Evolutionary conservation across 2,329 filamentous ascomycete genomes (phyloP), one percentile per base, ranked within the genome.

Genomic region (Penicillium sp.): DNA sequence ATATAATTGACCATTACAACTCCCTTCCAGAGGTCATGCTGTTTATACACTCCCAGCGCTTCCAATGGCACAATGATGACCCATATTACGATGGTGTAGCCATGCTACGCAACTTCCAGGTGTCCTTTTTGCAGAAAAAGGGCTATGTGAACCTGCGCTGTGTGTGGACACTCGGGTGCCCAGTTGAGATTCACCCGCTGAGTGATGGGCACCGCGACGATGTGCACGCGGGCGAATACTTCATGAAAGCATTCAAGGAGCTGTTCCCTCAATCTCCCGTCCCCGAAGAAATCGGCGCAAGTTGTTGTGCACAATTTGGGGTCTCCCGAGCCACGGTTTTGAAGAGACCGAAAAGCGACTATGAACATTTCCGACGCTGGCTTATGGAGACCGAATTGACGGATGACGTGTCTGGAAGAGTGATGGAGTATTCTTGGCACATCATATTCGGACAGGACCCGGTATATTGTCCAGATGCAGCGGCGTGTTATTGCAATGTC

Each of bases 401-500:
- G 0, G 77, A 80, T 61, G 69, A 68, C 31, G 64, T 78, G 26
- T 76, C 73, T 46, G 77, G 77, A 3, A 62, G 77, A 16, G 71
- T 80, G 7, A 69, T 80, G 65, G 78, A 81, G 55, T 80, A 80
- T 60, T 75, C 74, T n/a, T 81, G 78, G 78, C 78, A 80, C 52
- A 78, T 82, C 51, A 78, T 82, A 9, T 82, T 82, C 55, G 78
- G 78, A 43, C 77, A 79, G 52, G 65, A 74, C 20, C 62, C 75
- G 6, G 73, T 84, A 1, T 74, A 83, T 55, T 87, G 83, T 54
- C 84, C 84, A 0, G 69, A 71, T 14, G 80, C 80, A 1, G 66
- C 72, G 37, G 76, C 79, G 7, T 86, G 83, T 61, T 86, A 86
- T 62, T 86, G 84, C 66, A 78, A 82, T 32, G 74, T 80, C 13